phyloP scores from a whole-genome alignment of 371 early-diverging fungal genomes.

The Globomyces sp. region DNA sequence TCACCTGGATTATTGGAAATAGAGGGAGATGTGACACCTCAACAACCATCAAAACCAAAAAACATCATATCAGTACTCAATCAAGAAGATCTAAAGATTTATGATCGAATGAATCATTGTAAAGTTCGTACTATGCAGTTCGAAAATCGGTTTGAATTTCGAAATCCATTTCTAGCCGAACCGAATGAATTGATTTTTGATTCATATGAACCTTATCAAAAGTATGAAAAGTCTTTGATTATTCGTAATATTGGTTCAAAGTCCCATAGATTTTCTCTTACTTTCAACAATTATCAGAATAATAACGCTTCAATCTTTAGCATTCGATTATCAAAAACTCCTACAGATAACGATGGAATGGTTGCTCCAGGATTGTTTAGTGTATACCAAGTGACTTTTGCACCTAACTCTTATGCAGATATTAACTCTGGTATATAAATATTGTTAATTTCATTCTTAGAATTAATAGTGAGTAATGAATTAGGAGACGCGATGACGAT shows the following conservation, averaged over 20 bases:
- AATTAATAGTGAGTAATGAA: conserved; percentile 23
- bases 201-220: conserved; percentile 39
- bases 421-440: conserved; percentile 14
- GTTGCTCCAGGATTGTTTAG: conserved; percentile 52
- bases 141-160: no score
- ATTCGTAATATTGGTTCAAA: conserved; percentile 39
- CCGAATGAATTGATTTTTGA: conserved; percentile 35
- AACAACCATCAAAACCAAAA: neutral
- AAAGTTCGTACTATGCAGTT: neutral
- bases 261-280: conserved; percentile 32
- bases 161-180: conserved; percentile 28
- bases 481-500: conserved; percentile 19
- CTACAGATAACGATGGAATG: conserved; percentile 48
- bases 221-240: conserved; percentile 35
- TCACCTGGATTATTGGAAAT: conserved; percentile 7
- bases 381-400: conserved; percentile 36
- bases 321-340: conserved; percentile 31
- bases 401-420: conserved; percentile 40
- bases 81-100: neutral
- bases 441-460: neutral
- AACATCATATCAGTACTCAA: neutral
- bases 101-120: neutral
- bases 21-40: neutral
- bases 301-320: conserved; percentile 29
- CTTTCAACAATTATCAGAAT: neutral